phyloP scores from a whole-genome alignment of 1,139 yeast genomes.

The Sugiyamaella xylanicola region DNA sequence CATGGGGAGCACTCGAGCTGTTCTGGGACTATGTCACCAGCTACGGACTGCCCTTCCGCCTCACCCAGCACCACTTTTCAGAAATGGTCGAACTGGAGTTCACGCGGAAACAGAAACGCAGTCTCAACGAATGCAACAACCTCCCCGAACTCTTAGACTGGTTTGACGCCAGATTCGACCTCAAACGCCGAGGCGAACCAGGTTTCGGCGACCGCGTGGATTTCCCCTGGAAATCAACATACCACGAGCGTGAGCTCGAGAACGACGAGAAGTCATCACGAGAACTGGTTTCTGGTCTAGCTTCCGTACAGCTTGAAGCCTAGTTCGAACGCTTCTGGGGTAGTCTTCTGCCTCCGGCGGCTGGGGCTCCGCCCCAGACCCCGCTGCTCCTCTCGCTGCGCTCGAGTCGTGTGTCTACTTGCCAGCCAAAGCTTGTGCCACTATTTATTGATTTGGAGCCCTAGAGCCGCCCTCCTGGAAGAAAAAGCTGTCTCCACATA shows the following conservation, averaged over 20 bases:
- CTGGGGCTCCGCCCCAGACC: slow-evolving; percentile 1
- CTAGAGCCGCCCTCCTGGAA: too few species aligned
- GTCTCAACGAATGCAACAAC: slow-evolving; percentile 61
- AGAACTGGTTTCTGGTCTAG: background rate
- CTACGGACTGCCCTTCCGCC: slow-evolving; percentile 80
- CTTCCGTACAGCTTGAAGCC: background rate
- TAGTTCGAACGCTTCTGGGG: background rate
- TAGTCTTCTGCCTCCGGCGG: background rate
- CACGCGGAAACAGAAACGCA: slow-evolving; percentile 56
- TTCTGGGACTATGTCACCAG: slow-evolving; percentile 78
- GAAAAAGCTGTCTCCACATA: background rate
- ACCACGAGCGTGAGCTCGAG: slow-evolving; percentile 1
- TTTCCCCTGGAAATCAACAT: slow-evolving; percentile 52
- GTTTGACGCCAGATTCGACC: slow-evolving; percentile 69
- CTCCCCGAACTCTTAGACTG: slow-evolving; percentile 74
- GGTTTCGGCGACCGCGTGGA: slow-evolving; percentile 66
- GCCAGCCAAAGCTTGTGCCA: too few species aligned
- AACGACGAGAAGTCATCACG: background rate
- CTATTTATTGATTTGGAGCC: too few species aligned
- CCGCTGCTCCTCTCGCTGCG: background rate
- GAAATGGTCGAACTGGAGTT: slow-evolving; percentile 75
- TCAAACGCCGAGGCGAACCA: slow-evolving; percentile 64
- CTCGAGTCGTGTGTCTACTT: background rate
- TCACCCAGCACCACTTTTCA: slow-evolving; percentile 83
- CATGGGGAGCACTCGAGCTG: slow-evolving; percentile 87